Percentiles rank a stretch among this genome's conserved stretches.
Evolutionary conservation across 2,329 filamentous ascomycete species (phyloP).

Genomic region (Penicillium sp.): DNA sequence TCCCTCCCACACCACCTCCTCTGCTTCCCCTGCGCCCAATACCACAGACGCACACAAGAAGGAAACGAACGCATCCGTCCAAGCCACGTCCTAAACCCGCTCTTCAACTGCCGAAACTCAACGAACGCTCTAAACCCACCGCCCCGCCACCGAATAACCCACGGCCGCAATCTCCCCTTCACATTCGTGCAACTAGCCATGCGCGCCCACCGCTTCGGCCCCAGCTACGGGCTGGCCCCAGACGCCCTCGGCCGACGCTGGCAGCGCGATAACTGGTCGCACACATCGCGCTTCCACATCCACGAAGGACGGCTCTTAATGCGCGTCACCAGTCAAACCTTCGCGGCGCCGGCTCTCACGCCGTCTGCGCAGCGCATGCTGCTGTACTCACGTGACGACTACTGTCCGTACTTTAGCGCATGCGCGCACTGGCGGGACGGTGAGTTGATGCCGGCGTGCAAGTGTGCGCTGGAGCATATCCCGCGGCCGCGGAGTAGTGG

Average conservation of each 20-base stretch:
- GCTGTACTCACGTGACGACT: constrained; percentile 60
- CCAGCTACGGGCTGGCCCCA: constrained; percentile 48
- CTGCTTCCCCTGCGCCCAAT: constrained; percentile 57
- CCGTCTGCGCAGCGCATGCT: constrained; percentile 54
- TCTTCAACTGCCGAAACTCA: constrained; percentile 56
- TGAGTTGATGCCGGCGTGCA: constrained; percentile 58
- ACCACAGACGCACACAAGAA: constrained; percentile 53
- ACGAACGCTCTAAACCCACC: constrained; percentile 48
- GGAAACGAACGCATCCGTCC: constrained; percentile 56
- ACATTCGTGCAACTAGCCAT: constrained; percentile 58
- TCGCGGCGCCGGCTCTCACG: constrained; percentile 53
- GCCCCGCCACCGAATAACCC: constrained; percentile 54
- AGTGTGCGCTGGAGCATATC: constrained; percentile 60
- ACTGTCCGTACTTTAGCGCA: constrained; percentile 60
- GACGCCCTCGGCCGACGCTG: constrained; percentile 54
- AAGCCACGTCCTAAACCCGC: constrained; percentile 53
- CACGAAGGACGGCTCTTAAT: constrained; percentile 56
- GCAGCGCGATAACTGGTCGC: constrained; percentile 55
- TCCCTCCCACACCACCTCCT: constrained; percentile 56
- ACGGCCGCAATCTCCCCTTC: constrained; percentile 56
- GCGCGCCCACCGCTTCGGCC: constrained; percentile 49
- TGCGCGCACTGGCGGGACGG: constrained; percentile 64
- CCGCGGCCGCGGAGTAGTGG: constrained; percentile 44
- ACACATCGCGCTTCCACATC: constrained; percentile 55
- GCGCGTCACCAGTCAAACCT: constrained; percentile 55